Evolutionary conservation across 2,329 filamentous ascomycete species (phyloP).

Genomic region (Scedosporium apiospermum): DNA sequence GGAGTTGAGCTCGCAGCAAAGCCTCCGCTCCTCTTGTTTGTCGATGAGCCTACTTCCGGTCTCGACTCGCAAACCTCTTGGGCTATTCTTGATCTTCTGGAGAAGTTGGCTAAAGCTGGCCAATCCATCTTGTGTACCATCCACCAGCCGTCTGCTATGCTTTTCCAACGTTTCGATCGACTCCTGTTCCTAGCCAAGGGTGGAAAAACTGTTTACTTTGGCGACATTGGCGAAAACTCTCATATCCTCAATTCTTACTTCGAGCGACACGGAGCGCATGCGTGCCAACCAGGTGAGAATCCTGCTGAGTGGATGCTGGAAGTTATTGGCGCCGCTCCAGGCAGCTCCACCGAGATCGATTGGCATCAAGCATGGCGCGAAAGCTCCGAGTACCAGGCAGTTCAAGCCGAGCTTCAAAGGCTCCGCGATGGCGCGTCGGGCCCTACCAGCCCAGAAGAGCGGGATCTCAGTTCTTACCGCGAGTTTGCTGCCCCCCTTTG

Average conservation of each 20-base stretch:
- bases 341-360: conserved; percentile 52
- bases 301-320: conserved; percentile 75
- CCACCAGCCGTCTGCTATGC: conserved; percentile 90
- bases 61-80: conserved; percentile 89
- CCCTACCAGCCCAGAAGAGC: conserved; percentile 12
- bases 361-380: conserved; percentile 56
- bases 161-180: conserved; percentile 85
- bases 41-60: conserved; percentile 92
- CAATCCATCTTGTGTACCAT: conserved; percentile 96
- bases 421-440: conserved; percentile 39
- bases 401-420: conserved; percentile 47
- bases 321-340: conserved; percentile 53
- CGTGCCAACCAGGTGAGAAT: conserved; percentile 61
- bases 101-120: conserved; percentile 81
- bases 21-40: conserved; percentile 78
- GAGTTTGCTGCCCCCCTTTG: conserved; percentile 75
- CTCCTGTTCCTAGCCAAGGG: conserved; percentile 69
- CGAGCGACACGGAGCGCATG: conserved; percentile 56
- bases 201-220: conserved; percentile 73
- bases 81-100: conserved; percentile 79
- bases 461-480: conserved; percentile 41
- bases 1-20: conserved; percentile 94
- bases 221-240: conserved; percentile 65
- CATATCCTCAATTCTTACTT: conserved; percentile 64
- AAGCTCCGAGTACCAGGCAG: conserved; percentile 43